A percentile compares a stretch with the other conserved stretches of the same genome.
Conservation (phyloP, 1,284 basidiomycete species). For the Sanghuangporus weigelae region DNA sequence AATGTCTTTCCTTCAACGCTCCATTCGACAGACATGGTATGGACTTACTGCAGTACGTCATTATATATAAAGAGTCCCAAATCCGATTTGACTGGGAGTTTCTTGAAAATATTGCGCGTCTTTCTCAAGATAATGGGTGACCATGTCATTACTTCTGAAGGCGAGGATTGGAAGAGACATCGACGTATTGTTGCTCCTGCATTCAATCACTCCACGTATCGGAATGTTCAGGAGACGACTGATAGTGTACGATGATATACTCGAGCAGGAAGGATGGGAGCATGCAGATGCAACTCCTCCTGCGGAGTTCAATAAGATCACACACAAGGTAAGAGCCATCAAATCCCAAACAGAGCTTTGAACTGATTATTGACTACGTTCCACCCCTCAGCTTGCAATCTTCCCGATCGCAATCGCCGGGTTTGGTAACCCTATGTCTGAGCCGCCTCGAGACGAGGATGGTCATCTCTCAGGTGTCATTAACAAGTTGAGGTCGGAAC, state of each 20-base stretch:
- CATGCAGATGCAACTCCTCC: conserved; percentile 16
- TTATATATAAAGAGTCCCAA: not conserved
- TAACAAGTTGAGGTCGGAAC: no score
- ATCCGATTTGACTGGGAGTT: not conserved
- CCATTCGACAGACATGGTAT: not conserved
- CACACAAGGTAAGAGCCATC: not conserved
- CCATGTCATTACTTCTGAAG: conserved; percentile 27
- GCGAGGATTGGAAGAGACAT: conserved; percentile 30
- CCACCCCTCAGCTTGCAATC: conserved; percentile 6
- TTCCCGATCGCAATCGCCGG: conserved; percentile 15
- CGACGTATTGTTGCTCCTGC: conserved; percentile 29
- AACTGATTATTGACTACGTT: not conserved
- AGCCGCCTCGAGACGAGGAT: conserved; percentile 3
- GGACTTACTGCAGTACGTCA: not conserved
- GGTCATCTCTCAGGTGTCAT: not conserved
- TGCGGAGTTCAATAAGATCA: not conserved
- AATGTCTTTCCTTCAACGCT: not conserved
- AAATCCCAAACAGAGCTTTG: conserved; percentile 7
- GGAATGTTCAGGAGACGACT: conserved; percentile 23
- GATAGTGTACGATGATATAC: conserved; percentile 26
- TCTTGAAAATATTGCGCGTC: conserved; percentile 28
- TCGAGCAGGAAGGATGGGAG: conserved; percentile 26
- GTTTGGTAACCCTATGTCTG: conserved; percentile 15
- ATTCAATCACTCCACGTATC: conserved; percentile 27
- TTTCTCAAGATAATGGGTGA: conserved; percentile 27